Evolutionary conservation across 371 early-diverging fungal species (phyloP), one percentile per base, ranked within the genome.

Genomic region (Zopfochytrium polystomum): DNA sequence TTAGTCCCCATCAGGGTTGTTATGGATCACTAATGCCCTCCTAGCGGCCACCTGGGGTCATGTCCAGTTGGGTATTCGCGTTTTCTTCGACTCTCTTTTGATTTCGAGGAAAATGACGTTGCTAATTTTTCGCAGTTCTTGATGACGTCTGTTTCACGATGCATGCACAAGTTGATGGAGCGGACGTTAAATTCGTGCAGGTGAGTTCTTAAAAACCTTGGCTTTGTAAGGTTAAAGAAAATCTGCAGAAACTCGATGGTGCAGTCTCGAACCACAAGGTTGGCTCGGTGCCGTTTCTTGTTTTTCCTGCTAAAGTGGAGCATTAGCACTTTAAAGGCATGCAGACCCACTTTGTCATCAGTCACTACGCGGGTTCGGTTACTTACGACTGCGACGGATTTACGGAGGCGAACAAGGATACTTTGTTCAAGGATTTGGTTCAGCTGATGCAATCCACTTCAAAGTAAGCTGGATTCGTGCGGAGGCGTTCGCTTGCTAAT

Each of bases 371-470:
- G 50, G 98, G 87, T 18, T 59, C 74, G 43, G 85, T 87, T 2
- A 74, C 76, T 1, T 99, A 99, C 80, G 85, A 88, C 62, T 85
- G 93, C 29, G 86, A 89, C 20, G 96, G 96, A 0, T 99, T 99
- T 89, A 91, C 97, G 0, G 98, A 96, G 67, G 94, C 96, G 73
- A 99, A 99, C 81, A 97, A 92, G 76, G 99, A 99, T 67, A 85
- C 93, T 27, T 80, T 98, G 26, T 80, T 90, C 70, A 91, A 91
- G 74, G 98, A 97, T 71, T 80, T 80, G 52, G 60, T 77, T 2
- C 63, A 68, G 35, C 79, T 93, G 65, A 86, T 90, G 74, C 86
- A 90, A 61, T 79, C 71, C 25, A 80, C 71, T 4, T 55, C 55
- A 32, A 72, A 69, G 73, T 71, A 58, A 55, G 60, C 32, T 18